Percentiles rank a stretch among this genome's conserved stretches.
Evolutionary conservation across 2,329 filamentous ascomycete genomes (phyloP).

Genomic region (Cladophialophora immunda): DNA sequence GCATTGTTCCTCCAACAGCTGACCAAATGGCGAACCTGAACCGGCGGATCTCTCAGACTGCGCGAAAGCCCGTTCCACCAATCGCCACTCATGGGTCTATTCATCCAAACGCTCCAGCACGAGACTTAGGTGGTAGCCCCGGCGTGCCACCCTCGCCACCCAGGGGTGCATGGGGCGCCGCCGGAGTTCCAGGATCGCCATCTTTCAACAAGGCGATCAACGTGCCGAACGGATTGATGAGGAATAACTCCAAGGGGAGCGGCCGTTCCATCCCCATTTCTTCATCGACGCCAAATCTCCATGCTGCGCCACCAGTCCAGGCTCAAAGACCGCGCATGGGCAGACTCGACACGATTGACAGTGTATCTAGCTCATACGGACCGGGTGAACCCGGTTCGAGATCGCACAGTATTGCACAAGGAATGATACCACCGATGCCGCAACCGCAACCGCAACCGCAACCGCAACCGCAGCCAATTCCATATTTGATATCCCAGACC

Average conservation of each 20-base stretch:
- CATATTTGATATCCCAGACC: background rate
- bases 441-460: conserved; percentile 22
- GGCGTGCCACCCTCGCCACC: conserved; percentile 32
- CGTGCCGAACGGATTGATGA: conserved; percentile 32
- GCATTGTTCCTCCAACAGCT: conserved; percentile 25
- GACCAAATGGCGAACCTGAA: conserved; percentile 39
- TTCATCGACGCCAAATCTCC: conserved; percentile 38
- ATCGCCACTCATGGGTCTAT: conserved; percentile 15
- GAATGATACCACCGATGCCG: conserved; percentile 2
- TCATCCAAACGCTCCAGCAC: conserved; percentile 12
- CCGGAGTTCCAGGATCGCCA: conserved; percentile 33
- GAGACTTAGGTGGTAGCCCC: conserved; percentile 19
- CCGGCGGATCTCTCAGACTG: conserved; percentile 27
- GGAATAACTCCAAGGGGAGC: conserved; percentile 36
- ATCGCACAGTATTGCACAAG: conserved; percentile 24
- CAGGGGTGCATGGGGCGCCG: conserved; percentile 36
- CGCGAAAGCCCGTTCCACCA: conserved; percentile 26
- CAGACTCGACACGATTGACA: conserved; percentile 39
- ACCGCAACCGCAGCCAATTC: conserved; percentile 12
- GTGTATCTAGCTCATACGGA: conserved; percentile 30
- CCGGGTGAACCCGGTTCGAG: conserved; percentile 26
- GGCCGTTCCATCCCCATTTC: conserved; percentile 34
- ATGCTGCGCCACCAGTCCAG: conserved; percentile 17
- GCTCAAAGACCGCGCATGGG: conserved; percentile 32
- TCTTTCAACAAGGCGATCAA: conserved; percentile 35